Evolutionary conservation across 1,284 basidiomycete genomes (phyloP), one percentile per base, ranked within the genome.

Genomic region (Apiotrichum veenhuisii): DNA sequence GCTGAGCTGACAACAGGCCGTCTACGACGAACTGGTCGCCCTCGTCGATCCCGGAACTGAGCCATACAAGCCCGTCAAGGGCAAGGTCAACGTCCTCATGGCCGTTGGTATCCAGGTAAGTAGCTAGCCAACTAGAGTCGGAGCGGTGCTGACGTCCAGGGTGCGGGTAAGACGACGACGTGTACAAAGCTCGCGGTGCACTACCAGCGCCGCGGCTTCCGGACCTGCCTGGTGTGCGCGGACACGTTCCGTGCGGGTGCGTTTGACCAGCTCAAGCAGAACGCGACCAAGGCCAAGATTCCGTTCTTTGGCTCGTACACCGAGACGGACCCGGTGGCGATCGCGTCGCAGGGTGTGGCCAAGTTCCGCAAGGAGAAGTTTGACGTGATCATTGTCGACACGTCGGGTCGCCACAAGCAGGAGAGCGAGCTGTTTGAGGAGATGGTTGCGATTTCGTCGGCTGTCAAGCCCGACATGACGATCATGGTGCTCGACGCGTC

Each of bases 191-290:
- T 97, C 36, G 96, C 96, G 0, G 93, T 97, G 0, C 89, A 98
- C 79, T 98, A 98, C 78, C 92, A 96, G 76, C 89, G 92, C 70
- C 87, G 94, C 64, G 96, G 96, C 5, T 92, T 97, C 83, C 93
- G 94, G 74, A 90, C 93, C n/a, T 92, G 88, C 65, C 91, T 99
- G 49, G 96, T 99, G 67, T 99, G 96, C 70, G 96, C 96, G 26
- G 96, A 99, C 78, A 99, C 96, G 2, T 99, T 98, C 83, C 90
- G 96, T 80, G 96, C 96, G 7, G 96, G 96, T 64, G 96, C 96
- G 43, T 99, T 99, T 77, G 96, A 99, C 77, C 96, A 99, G 69
- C 72, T 84, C 46, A 83, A 99, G 87, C 65, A 89, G 89, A 84
- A 84, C 66, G 96, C 96, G 11, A 96, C 94, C 34, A 97, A 97